Evolutionary conservation across 495 filamentous ascomycete genomes (phyloP).

Genomic region (Penicillium diatomitis): DNA sequence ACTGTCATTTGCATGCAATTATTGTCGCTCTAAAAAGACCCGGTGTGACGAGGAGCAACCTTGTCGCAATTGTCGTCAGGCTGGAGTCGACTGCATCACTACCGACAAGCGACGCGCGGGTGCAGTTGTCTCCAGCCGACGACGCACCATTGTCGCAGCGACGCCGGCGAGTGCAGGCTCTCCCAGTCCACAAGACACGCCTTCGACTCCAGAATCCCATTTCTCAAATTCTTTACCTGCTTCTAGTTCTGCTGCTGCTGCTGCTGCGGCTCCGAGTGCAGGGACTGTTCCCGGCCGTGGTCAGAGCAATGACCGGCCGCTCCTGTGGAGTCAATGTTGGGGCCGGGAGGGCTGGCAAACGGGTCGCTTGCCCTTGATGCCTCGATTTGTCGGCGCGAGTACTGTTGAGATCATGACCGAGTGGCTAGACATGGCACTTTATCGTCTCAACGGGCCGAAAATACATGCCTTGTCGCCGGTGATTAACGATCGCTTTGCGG

Average conservation of each 20-base stretch:
- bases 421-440: slow-evolving; percentile 10
- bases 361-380: slow-evolving; percentile 7
- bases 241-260: neutral
- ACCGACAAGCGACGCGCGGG: slow-evolving; percentile 10
- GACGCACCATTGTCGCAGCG: neutral
- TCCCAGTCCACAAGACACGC: neutral
- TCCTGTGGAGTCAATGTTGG: slow-evolving; percentile 7
- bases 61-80: slow-evolving; percentile 5
- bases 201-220: neutral
- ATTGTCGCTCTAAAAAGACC: slow-evolving; percentile 8
- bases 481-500: neutral
- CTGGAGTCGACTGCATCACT: slow-evolving; percentile 6
- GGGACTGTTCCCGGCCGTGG: too few relatives aligned
- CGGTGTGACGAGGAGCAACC: slow-evolving; percentile 11
- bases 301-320: slow-evolving; percentile 1
- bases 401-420: slow-evolving; percentile 7
- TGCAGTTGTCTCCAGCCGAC: neutral
- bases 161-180: neutral
- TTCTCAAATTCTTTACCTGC: neutral
- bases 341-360: slow-evolving; percentile 8
- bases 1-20: slow-evolving; percentile 8
- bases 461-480: slow-evolving; percentile 1
- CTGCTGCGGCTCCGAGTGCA: too few relatives aligned
- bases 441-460: slow-evolving; percentile 1
- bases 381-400: slow-evolving; percentile 4